Base-by-base conservation (phyloP, 2,329 filamentous ascomycete species). In the Arachnopeziza araneosa region DNA sequence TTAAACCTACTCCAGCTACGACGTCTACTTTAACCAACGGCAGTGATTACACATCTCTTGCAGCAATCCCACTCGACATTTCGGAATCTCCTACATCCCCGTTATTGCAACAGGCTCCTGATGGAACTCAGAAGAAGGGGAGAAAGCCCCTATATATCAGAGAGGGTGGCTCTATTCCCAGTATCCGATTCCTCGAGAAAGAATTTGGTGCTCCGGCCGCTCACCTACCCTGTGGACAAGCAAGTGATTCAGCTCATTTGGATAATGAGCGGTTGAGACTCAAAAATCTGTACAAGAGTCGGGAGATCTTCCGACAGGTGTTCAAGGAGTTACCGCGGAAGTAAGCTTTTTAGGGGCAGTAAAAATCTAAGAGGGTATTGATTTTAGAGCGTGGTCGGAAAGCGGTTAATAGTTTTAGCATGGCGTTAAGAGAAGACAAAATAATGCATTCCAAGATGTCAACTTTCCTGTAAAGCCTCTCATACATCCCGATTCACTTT, bases 161-260 rank as follows among this genome's bases (percentile, higher is more conserved):
- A 10, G 95, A 99, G 75, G 95, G 95, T 14, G 95, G 95, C 5
- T 96, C 90, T 0, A 99, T 99, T 67, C 95, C 95, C 0, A 91
- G 91, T 0, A 98, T 98, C 59, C 80, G 95, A 6, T 98, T 98
- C 71, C 73, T 98, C 48, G 93, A 98, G 74, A 96, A 96, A 76
- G 91, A 96, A 69, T 97, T 98, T 71, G 82, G 83, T 2, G 95
- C 95, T 0, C 92, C 93, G 0, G 93, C 95, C 0, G 93, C 93
- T 0, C 93, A 98, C 74, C 76, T 99, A 36, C 96, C 95, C 0
- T 97, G 93, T 70, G 96, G 96, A 0, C 93, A 97, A 75, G 92
- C 93, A 14, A 97, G 91, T 68, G 95, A 99, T 71, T 87, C 88
- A 56, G 95, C 93, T 21, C 95, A 99, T 82, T 76, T 99, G 75